Percentiles rank a stretch among this genome's conserved stretches.
Evolutionary conservation across 345 rosid genomes (phyloP).

Genomic region (Linum tenue): DNA sequence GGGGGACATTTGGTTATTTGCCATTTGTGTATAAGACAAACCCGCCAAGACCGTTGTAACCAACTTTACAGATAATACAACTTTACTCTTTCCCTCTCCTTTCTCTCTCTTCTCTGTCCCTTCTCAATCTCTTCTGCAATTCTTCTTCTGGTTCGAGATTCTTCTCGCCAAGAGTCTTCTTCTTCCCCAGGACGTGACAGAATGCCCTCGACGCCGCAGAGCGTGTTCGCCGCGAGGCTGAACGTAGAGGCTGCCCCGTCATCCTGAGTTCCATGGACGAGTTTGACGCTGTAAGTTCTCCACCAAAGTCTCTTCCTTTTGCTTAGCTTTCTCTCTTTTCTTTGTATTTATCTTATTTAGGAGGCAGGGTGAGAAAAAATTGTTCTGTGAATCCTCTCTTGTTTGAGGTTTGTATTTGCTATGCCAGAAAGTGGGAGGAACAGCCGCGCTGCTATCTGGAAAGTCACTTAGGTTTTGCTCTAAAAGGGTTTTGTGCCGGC

Average conservation of each 20-base stretch:
- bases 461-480: neutral
- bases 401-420: neutral
- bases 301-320: neutral
- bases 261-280: constrained; percentile 46
- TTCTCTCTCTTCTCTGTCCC: no score
- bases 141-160: no score
- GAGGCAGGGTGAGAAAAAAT: neutral
- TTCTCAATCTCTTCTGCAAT: no score
- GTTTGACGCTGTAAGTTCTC: constrained; percentile 45
- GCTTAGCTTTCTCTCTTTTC: neutral
- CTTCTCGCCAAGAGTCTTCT: no score
- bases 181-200: neutral
- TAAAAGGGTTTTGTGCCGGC: no score
- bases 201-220: constrained; percentile 84
- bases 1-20: no score
- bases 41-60: no score
- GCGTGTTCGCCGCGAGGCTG: constrained; percentile 70
- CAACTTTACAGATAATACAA: no score
- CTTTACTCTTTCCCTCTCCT: no score
- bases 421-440: neutral
- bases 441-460: neutral
- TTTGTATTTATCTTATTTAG: no score
- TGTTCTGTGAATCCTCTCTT: neutral
- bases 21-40: no score
- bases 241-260: constrained; percentile 53